Conservation (phyloP, 192 early-diverging fungal genomes). For the Spinellus fusiger region DNA sequence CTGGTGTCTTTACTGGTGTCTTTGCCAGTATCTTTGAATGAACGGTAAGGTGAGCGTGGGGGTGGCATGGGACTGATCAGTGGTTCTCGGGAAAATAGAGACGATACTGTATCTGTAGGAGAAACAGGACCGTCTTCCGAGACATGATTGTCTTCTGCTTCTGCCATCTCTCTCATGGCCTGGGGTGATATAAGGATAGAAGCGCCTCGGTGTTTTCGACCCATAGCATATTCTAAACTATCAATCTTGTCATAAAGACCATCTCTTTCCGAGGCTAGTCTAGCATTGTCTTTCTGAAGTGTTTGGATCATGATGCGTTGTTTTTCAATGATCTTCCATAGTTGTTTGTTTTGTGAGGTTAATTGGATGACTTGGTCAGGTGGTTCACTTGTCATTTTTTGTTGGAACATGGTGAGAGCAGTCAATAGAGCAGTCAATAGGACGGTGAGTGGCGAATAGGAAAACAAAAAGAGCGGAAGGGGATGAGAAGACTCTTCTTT, state of each 20-base stretch:
- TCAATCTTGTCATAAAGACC: conserved; percentile 28
- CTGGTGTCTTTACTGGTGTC: conserved; percentile 8
- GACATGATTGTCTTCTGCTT: not conserved
- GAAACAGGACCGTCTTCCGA: not conserved
- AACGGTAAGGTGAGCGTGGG: conserved; percentile 22
- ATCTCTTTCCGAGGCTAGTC: conserved; percentile 37
- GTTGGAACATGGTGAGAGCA: not conserved
- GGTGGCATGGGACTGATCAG: conserved; percentile 13
- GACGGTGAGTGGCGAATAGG: too few relatives aligned
- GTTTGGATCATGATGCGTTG: conserved; percentile 80
- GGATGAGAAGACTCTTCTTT: too few relatives aligned
- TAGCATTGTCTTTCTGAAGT: conserved; percentile 59
- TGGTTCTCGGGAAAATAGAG: conserved; percentile 2
- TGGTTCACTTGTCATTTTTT: not conserved
- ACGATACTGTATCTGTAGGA: not conserved
- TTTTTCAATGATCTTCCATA: conserved; percentile 90
- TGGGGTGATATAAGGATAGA: conserved; percentile 6
- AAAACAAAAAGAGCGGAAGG: not conserved
- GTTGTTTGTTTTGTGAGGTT: conserved; percentile 66
- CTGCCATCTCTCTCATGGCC: conserved; percentile 11
- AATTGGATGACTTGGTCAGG: conserved; percentile 1
- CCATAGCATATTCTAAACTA: conserved; percentile 6
- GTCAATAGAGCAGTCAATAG: not conserved
- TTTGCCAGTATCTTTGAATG: conserved; percentile 15
- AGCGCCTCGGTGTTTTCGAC: conserved; percentile 3